These are phyloP conservation scores for Beta vulgaris DNA, from an alignment of 148 eudicot genomes.

Conservation along the genomic window DNA sequence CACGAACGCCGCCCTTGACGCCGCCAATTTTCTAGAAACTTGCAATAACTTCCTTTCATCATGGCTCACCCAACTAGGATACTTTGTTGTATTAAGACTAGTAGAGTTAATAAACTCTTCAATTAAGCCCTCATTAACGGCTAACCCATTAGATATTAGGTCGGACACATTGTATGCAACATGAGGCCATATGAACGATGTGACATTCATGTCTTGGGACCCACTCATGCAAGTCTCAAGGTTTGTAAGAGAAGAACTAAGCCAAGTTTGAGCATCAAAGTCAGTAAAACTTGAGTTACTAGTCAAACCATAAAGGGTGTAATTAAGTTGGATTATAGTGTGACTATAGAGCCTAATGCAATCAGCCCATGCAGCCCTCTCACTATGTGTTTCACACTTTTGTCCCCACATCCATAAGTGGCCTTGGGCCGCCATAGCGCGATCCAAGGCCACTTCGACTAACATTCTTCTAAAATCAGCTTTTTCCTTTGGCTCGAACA, in stretches of 20 bases:
- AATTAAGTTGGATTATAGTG: conserved; percentile 55
- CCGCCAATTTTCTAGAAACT: conserved; percentile 20
- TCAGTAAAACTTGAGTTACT: conserved; percentile 29
- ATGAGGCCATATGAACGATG: conserved; percentile 35
- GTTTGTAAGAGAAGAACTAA: conserved; percentile 43
- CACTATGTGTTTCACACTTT: conserved; percentile 36
- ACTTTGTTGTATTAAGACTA: background rate
- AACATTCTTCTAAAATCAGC: conserved; percentile 52
- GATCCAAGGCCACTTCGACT: conserved; percentile 48
- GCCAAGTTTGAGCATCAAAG: conserved; percentile 45
- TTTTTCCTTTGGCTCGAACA: conserved; percentile 27
- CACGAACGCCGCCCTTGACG: conserved; percentile 27
- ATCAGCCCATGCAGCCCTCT: conserved; percentile 51
- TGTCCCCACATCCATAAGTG: conserved; percentile 35
- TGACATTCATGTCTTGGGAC: conserved; percentile 38
- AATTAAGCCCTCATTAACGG: conserved; percentile 31
- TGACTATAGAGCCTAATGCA: conserved; percentile 50
- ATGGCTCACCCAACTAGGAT: conserved; percentile 38
- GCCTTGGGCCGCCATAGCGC: conserved; percentile 36
- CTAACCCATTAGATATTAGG: conserved; percentile 39
- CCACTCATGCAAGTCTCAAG: conserved; percentile 39
- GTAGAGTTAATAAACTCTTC: background rate
- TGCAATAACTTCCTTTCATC: conserved; percentile 27
- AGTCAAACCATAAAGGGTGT: conserved; percentile 40
- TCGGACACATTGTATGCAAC: conserved; percentile 42